Percentiles rank a stretch among this genome's conserved stretches.
Evolutionary conservation across 108 stramenopile species (phyloP).

Genomic region (Cyclotella sp.): DNA sequence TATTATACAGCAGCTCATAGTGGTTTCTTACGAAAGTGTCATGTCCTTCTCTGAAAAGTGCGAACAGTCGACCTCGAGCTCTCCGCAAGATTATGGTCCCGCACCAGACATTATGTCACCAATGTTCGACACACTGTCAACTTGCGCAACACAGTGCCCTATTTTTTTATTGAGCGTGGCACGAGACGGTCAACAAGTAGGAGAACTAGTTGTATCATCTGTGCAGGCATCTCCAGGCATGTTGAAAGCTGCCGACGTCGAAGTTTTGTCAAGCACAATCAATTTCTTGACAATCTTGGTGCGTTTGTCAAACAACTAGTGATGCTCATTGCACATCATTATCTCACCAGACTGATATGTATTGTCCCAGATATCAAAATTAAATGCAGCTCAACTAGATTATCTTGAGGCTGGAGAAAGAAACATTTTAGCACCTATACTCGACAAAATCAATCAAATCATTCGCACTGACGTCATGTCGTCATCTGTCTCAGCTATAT

Average conservation of each 20-base stretch:
- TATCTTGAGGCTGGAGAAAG: slow-evolving; percentile 10
- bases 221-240: slow-evolving; percentile 29
- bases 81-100: slow-evolving; percentile 3
- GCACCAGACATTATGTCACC: slow-evolving; percentile 26
- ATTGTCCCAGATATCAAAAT: slow-evolving; percentile 15
- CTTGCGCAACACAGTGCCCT: slow-evolving; percentile 29
- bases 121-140: slow-evolving; percentile 36
- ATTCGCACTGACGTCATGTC: slow-evolving; percentile 19
- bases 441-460: slow-evolving; percentile 17
- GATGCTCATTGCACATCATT: background rate
- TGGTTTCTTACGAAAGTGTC: slow-evolving; percentile 38
- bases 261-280: slow-evolving; percentile 14
- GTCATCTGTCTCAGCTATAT: slow-evolving; percentile 22
- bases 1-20: slow-evolving; percentile 21
- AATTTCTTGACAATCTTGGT: slow-evolving; percentile 32
- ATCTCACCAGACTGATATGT: background rate
- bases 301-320: background rate
- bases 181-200: slow-evolving; percentile 23
- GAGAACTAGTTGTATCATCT: slow-evolving; percentile 33
- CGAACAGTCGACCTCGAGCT: background rate
- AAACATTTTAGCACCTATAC: slow-evolving; percentile 7
- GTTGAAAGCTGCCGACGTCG: slow-evolving; percentile 33
- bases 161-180: slow-evolving; percentile 21
- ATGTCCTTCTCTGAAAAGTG: background rate
- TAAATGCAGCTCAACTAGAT: slow-evolving; percentile 18